Base-by-base conservation (phyloP, 176 grass and related monocot genomes). In the Hordeum vulgare region DNA sequence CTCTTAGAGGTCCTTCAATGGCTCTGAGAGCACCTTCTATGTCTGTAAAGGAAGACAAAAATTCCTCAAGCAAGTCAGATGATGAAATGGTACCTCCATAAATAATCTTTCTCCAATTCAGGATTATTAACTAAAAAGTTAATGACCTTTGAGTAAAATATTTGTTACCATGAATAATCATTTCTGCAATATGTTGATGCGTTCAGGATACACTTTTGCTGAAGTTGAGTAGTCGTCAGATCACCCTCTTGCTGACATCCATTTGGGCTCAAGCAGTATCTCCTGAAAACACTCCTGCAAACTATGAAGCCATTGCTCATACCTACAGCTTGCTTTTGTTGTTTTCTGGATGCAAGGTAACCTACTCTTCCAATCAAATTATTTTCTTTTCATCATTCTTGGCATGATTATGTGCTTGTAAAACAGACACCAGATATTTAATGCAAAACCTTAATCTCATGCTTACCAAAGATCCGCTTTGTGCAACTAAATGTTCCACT, bases 221-320 rank as follows among this genome's bases (percentile, higher is more conserved):
- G 84, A 94, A 90, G 66, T 73, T 99, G 85, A 99, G 89, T 56
- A 81, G 81, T 81, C 89, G 96, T 71, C 96, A 99, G 84, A 90
- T 99, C 44, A 96, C 89, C 66, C 93, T 99, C 89, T 73, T 99
- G 76, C 69, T 99, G 36, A 92, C 96, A 71, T 99, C 93, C 75
- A 92, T 99, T 79, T 99, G 96, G 96, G 91, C 91, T 80, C 96
- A 99, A 85, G 93, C 91, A 20, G 86, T 72, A 82, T 99, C 91
- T 47, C 90, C 77, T 76, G 82, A 85, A 87, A 99, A 96, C 80
- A 83, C 79, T 90, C 96, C 93, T 75, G 83, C 90, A 44, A 99
- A 96, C 66, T 99, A 96, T 81, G 93, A 99, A 96, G 96, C 96
- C 42, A 96, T 99, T 89, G 96, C 93, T 83, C 89, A 99, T 89